Conservation (phyloP, 2,329 filamentous ascomycete genomes). For the Colletotrichum sp. region DNA sequence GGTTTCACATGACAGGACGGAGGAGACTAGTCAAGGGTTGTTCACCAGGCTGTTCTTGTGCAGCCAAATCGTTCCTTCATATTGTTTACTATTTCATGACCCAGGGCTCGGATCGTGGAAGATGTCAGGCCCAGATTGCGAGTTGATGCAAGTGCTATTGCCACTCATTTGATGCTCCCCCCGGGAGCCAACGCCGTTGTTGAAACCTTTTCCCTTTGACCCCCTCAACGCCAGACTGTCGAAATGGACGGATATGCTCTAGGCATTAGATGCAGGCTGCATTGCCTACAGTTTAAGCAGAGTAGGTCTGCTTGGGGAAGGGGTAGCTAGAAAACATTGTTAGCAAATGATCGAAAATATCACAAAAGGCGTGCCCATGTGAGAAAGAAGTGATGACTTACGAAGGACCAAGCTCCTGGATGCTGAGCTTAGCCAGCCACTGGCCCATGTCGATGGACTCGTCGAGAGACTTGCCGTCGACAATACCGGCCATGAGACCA, state of each 20-base stretch:
- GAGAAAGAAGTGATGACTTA: conserved; percentile 58
- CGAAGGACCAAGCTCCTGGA: conserved; percentile 95
- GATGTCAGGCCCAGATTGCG: conserved; percentile 37
- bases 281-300: conserved; percentile 42
- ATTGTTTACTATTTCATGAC: conserved; percentile 21
- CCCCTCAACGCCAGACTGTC: conserved; percentile 47
- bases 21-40: neutral
- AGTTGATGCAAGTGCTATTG: conserved; percentile 26
- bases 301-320: conserved; percentile 81
- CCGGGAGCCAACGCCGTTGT: conserved; percentile 51
- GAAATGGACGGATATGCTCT: conserved; percentile 15
- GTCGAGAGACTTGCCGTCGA: conserved; percentile 81
- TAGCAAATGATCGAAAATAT: conserved; percentile 18
- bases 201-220: conserved; percentile 54
- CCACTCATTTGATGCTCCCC: conserved; percentile 34
- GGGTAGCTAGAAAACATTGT: conserved; percentile 64
- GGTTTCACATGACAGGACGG: conserved; percentile 10
- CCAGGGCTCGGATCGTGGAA: conserved; percentile 43
- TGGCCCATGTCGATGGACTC: conserved; percentile 89
- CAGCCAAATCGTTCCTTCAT: conserved; percentile 1
- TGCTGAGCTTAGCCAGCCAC: conserved; percentile 93
- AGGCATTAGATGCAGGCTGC: conserved; percentile 20
- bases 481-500: conserved; percentile 88
- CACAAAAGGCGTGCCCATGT: no score
- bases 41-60: neutral